Evolutionary conservation across 495 filamentous ascomycete species (phyloP), one percentile per base, ranked within the genome.

Genomic region (Usnea hakonensis): DNA sequence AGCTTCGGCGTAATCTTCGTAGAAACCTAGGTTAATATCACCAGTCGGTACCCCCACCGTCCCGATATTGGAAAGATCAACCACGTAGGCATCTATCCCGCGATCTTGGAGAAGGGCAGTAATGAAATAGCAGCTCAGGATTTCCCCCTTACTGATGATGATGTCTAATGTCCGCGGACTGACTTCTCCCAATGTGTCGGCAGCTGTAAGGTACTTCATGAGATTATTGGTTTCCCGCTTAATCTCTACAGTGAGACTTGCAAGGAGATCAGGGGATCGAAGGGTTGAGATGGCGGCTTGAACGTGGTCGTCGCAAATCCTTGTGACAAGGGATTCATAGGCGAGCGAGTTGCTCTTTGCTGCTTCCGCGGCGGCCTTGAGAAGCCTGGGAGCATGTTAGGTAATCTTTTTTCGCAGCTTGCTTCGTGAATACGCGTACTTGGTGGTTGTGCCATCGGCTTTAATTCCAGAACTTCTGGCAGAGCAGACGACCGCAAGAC

Each of bases 401-500:
- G 13, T n/a, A n/a, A 9, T 52, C 9, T 19, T 2, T 52, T 5
- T 0, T 1, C 3, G 14, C 19, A 21, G 14, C 74, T 68, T 44
- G 83, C 83, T 54, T 74, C 77, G 62, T 88, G 88, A 35, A 33
- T 46, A n/a, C 21, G 46, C 33, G 58, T 66, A 93, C 90, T 90
- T 84, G 78, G 92, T 96, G 54, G 92, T 96, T 43, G 93, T 96
- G 57, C 91, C 91, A 58, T 91, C 89, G 28, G 82, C 82, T 73
- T 97, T 97, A 67, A 90, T 93, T 60, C 87, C 87, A 60, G 87
- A 91, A 72, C 90, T 95, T 71, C 91, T 77, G n/a, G 93, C 93
- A 48, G 93, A 97, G 70, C 93, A 96, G 28, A 97, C 90, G 41
- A 96, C 86, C 37, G 87, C 91, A 58, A 95, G 82, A 70, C 83